phyloP scores from a whole-genome alignment of 148 eudicot species.

The Fagopyrum tataricum region DNA sequence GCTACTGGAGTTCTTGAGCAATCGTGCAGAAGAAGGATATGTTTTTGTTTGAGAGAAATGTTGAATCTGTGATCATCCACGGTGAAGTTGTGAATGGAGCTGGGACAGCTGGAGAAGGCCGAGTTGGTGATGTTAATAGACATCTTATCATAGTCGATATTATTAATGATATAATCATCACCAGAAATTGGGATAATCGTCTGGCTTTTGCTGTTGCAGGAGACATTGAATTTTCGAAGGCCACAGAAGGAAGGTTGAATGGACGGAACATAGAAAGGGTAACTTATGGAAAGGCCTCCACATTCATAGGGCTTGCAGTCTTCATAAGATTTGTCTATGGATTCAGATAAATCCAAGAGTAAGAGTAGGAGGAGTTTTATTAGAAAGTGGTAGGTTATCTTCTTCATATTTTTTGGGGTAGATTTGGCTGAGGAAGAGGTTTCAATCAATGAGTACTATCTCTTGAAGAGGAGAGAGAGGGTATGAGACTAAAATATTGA shows the following conservation, averaged over 20 bases:
- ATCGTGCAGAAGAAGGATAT: neutral
- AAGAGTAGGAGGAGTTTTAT: neutral
- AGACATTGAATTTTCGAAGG: conserved; percentile 4
- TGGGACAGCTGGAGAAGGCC: conserved; percentile 6
- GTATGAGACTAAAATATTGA: too few species aligned
- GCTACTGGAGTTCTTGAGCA: neutral
- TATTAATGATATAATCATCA: conserved; percentile 6
- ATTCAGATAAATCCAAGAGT: neutral
- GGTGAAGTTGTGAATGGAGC: conserved; percentile 16
- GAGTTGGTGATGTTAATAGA: conserved; percentile 12
- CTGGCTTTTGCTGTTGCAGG: neutral
- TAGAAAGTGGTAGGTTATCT: too few species aligned
- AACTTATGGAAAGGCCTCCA: conserved; percentile 12
- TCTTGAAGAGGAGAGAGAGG: too few species aligned
- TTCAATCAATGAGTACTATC: too few species aligned
- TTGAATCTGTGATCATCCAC: conserved; percentile 1
- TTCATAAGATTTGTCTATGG: neutral
- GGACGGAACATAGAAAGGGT: conserved; percentile 14
- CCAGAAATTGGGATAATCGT: conserved; percentile 1
- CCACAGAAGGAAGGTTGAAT: conserved; percentile 13
- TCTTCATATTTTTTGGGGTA: too few species aligned
- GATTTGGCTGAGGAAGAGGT: too few species aligned
- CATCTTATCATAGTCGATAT: neutral
- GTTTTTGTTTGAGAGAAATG: neutral
- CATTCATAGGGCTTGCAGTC: conserved; percentile 6